These are phyloP conservation scores for Diaporthe destruens DNA, from an alignment of 2,329 filamentous ascomycete species.

Conservation along the genomic window DNA sequence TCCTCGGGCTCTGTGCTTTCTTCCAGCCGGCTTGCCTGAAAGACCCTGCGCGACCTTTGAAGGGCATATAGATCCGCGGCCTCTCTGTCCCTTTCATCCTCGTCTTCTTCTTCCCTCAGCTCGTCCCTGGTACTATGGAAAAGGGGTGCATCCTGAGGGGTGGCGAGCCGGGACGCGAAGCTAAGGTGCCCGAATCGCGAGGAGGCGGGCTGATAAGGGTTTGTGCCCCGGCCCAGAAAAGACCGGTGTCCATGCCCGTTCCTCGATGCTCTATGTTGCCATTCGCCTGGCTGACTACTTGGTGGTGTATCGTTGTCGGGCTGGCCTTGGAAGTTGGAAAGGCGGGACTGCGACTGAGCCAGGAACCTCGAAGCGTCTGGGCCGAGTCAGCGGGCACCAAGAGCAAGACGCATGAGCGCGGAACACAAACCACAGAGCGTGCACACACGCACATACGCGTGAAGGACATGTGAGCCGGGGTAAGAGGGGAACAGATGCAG, in stretches of 20 bases:
- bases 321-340: constrained; percentile 77
- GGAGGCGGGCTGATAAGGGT: constrained; percentile 81
- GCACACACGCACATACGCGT: background rate
- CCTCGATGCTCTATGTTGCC: constrained; percentile 51
- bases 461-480: background rate
- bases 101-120: constrained; percentile 92
- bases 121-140: constrained; percentile 94
- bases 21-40: constrained; percentile 84
- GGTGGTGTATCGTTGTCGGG: constrained; percentile 60
- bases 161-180: constrained; percentile 81
- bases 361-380: constrained; percentile 96
- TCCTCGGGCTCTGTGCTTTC: constrained; percentile 89
- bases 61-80: constrained; percentile 95
- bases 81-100: constrained; percentile 89
- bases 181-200: constrained; percentile 79
- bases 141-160: constrained; percentile 84
- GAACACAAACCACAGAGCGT: constrained; percentile 4
- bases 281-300: constrained; percentile 52
- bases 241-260: constrained; percentile 53
- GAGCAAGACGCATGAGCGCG: background rate
- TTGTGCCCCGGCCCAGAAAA: constrained; percentile 63
- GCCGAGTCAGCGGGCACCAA: constrained; percentile 23
- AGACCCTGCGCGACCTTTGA: constrained; percentile 88
- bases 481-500: no score
- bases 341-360: constrained; percentile 92